Conservation (phyloP, 371 early-diverging fungal genomes). For the Blakeslea trispora region DNA sequence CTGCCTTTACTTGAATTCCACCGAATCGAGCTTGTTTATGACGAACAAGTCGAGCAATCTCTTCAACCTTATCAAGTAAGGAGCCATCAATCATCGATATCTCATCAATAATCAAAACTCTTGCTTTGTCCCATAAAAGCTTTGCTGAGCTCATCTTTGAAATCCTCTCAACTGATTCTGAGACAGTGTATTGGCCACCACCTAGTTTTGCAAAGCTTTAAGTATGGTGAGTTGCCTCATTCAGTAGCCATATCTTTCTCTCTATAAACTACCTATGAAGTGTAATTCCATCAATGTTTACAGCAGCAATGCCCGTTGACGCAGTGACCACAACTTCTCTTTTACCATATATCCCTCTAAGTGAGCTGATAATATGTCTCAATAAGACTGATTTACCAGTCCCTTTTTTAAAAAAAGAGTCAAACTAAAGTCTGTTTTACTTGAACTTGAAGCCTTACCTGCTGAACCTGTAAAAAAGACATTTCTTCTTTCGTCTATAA, state of each 20-base stretch:
- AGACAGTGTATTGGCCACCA: conserved; percentile 51
- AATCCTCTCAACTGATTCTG: conserved; percentile 44
- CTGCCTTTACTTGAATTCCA: conserved; percentile 84
- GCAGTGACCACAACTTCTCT: conserved; percentile 78
- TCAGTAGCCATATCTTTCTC: not conserved
- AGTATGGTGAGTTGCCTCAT: too few species aligned
- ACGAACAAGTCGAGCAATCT: conserved; percentile 65
- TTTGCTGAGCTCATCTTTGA: conserved; percentile 24
- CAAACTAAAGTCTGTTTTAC: not conserved
- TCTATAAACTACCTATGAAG: conserved; percentile 55
- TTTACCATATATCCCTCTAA: conserved; percentile 26
- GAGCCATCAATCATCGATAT: conserved; percentile 88
- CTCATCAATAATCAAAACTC: conserved; percentile 88
- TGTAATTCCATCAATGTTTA: conserved; percentile 80
- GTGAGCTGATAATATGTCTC: conserved; percentile 58
- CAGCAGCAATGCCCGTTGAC: conserved; percentile 88
- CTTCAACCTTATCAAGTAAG: conserved; percentile 81
- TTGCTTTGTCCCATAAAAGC: conserved; percentile 60
- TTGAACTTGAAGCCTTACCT: too few species aligned
- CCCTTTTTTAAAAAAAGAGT: conserved; percentile 31
- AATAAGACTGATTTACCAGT: conserved; percentile 80
- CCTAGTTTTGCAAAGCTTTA: conserved; percentile 77
- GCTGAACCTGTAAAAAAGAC: conserved; percentile 86
- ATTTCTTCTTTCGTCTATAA: conserved; percentile 54
- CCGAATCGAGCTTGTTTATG: conserved; percentile 70